phyloP scores from a whole-genome alignment of 768 basidiomycete species.

The Russula dissimulans region DNA sequence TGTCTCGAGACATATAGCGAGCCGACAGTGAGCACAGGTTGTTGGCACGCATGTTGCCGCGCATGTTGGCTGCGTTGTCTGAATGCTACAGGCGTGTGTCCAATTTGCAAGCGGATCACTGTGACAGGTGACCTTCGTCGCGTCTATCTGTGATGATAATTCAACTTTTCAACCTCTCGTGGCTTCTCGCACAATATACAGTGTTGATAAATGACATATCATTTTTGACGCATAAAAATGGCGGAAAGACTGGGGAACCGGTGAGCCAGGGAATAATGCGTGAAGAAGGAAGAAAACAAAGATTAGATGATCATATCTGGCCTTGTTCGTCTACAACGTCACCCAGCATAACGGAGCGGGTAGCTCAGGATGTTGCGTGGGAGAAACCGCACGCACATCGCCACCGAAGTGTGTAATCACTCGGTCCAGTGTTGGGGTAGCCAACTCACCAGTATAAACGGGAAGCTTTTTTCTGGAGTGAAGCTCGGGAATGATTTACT shows the following conservation, averaged over 20 bases:
- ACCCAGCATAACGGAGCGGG: conserved; percentile 40
- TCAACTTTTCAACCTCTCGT: neutral
- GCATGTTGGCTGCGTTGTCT: conserved; percentile 82
- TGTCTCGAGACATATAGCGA: conserved; percentile 72
- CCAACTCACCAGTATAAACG: conserved; percentile 3
- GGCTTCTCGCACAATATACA: neutral
- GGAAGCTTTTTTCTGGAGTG: neutral
- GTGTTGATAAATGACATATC: neutral
- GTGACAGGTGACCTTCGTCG: conserved; percentile 64
- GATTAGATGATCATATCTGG: conserved; percentile 66
- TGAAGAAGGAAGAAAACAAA: neutral
- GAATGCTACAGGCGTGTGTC: conserved; percentile 73
- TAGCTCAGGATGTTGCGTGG: conserved; percentile 37
- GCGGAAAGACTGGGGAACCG: neutral
- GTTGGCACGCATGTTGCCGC: conserved; percentile 81
- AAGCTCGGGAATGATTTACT: conserved; percentile 2
- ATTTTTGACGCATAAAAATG: neutral
- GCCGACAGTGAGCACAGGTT: conserved; percentile 73
- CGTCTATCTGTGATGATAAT: conserved; percentile 48
- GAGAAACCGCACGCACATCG: conserved; percentile 28
- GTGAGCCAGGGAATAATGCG: neutral
- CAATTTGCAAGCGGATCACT: conserved; percentile 83
- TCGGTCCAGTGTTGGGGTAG: neutral
- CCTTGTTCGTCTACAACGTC: conserved; percentile 63
- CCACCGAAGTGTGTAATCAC: conserved; percentile 20